Evolutionary conservation across 306 rosid genomes (phyloP), one percentile per base, ranked within the genome.

Genomic region (Pueraria montana): DNA sequence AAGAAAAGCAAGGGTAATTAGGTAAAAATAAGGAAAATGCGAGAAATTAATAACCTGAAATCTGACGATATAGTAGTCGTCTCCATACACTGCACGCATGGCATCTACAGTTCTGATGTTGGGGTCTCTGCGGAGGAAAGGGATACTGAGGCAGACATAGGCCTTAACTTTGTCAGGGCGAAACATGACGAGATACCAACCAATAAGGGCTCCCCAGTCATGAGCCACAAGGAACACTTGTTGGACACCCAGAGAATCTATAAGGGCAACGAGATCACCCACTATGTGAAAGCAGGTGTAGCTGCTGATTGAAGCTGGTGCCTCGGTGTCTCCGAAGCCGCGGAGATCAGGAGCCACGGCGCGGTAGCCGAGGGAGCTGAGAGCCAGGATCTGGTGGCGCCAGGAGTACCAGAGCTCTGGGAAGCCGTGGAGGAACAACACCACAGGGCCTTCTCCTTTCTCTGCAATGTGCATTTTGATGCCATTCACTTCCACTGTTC

Each of bases 381-480:
- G 81, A 59, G 72, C 45, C 1, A 67, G 17, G 52, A 87, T 84
- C 68, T 87, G 90, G 63, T 84, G 87, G 4, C 86, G 84, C 88
- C 86, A 87, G 0, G 84, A 65, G 79, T 87, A 87, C 90, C 88
- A 87, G 0, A 84, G 79, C 23, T 87, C 88, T 0, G 90, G 90
- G 84, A 84, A 87, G 21, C 88, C 90, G 4, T 87, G 90, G 8
- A 87, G 72, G 76, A 87, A 81, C 18, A 87, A 7, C 0, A 84
- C 86, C 9, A 84, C 76, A 0, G 90, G 90, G 3, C 86, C 90
- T 8, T 81, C 2, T 27, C 90, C 90, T 73, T 87, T 87, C 61
- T 87, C 88, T 12, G 86, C 90, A 1, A 87, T 18, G 7, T 87
- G 90, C 82, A 87, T 87, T 38, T 77, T 81, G 4, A 84, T 87